phyloP scores from a whole-genome alignment of 495 filamentous ascomycete species.

The Astrothelium subdiscretum region DNA sequence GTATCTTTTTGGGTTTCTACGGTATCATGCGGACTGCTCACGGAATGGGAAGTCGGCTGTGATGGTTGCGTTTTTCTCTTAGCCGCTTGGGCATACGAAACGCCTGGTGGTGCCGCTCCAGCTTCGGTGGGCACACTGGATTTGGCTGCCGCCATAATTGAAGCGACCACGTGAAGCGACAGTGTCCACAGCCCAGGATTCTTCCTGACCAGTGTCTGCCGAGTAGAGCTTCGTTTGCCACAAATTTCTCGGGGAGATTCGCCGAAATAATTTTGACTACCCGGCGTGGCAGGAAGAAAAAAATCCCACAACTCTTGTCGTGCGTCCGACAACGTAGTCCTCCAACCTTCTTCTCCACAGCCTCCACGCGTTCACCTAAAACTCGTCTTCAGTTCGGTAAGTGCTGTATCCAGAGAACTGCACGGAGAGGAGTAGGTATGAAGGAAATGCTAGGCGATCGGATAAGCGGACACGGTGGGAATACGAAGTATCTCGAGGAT shows the following conservation, averaged over 20 bases:
- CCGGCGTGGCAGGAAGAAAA: not conserved
- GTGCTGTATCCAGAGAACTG: not conserved
- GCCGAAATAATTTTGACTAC: not conserved
- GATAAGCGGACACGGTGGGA: not conserved
- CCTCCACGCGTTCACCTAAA: not conserved
- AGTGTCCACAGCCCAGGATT: not conserved
- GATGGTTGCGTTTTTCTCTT: slow-evolving; percentile 46
- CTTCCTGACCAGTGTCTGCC: not conserved
- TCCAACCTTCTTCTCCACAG: not conserved
- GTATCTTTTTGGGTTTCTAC: slow-evolving; percentile 3
- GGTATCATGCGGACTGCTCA: slow-evolving; percentile 1
- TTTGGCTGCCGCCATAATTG: slow-evolving; percentile 12
- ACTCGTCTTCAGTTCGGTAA: not conserved
- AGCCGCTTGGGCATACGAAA: slow-evolving; percentile 94
- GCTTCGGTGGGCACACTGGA: slow-evolving; percentile 5
- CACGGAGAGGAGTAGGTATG: not conserved
- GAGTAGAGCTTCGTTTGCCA: not conserved
- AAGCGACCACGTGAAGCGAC: not conserved
- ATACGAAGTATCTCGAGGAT: too few species aligned
- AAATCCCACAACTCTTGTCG: not conserved
- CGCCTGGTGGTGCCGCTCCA: slow-evolving; percentile 22
- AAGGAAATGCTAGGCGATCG: not conserved
- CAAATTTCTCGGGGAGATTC: not conserved
- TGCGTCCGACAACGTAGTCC: not conserved
- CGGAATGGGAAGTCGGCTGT: not conserved